phyloP scores from a whole-genome alignment of 129 eudicot genomes.

The carrot (Daucus carota) region DNA sequence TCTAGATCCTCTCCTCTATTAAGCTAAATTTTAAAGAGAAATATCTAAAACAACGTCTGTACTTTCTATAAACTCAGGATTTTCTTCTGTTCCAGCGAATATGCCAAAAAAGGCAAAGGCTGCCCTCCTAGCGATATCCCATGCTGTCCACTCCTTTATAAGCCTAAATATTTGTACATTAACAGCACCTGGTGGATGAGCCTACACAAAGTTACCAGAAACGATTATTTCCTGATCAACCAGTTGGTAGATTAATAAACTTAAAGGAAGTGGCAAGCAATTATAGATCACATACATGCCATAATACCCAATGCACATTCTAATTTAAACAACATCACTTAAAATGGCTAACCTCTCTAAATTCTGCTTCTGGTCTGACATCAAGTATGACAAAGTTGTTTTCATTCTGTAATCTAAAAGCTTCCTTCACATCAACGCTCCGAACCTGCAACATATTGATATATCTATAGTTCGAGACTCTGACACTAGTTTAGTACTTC shows the following conservation, averaged over 20 bases:
- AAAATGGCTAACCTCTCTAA: slow-evolving; percentile 58
- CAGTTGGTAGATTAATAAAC: neutral
- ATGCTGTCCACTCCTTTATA: slow-evolving; percentile 99
- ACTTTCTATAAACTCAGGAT: slow-evolving; percentile 87
- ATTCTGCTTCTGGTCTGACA: slow-evolving; percentile 98
- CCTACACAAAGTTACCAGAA: slow-evolving; percentile 33
- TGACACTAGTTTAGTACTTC: neutral
- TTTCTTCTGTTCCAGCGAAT: slow-evolving; percentile 96
- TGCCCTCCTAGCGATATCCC: slow-evolving; percentile 95
- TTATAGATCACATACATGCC: neutral
- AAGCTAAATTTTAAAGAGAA: neutral
- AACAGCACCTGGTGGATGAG: slow-evolving; percentile 85
- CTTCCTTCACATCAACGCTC: slow-evolving; percentile 92
- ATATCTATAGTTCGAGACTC: neutral
- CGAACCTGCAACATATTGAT: slow-evolving; percentile 50
- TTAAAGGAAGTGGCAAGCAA: neutral
- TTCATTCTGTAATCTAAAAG: slow-evolving; percentile 72
- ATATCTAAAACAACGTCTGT: slow-evolving; percentile 1
- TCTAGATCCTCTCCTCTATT: neutral
- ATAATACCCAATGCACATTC: neutral
- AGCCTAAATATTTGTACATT: slow-evolving; percentile 94
- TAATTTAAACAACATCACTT: neutral
- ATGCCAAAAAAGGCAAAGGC: slow-evolving; percentile 99
- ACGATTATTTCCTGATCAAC: neutral
- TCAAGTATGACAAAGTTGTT: slow-evolving; percentile 92